Percentiles rank a stretch among this genome's conserved stretches.
These are phyloP conservation scores for Dothistroma septosporum DNA, from an alignment of 2,329 filamentous ascomycete genomes.

Conservation along the genomic window DNA sequence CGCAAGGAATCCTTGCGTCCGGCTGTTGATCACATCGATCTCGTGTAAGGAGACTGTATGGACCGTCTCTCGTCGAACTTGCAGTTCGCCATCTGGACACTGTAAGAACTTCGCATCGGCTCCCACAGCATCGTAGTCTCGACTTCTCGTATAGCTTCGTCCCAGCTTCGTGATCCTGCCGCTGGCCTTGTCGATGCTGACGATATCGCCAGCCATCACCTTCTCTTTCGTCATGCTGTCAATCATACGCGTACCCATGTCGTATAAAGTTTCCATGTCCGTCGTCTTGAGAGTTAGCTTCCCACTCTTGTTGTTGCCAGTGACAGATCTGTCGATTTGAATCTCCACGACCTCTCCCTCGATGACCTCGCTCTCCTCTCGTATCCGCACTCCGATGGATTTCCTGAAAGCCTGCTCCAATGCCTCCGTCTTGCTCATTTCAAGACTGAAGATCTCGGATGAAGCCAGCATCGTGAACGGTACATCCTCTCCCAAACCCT, in stretches of 20 bases:
- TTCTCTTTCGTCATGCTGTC: constrained; percentile 99
- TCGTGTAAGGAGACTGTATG: constrained; percentile 97
- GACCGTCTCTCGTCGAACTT: constrained; percentile 93
- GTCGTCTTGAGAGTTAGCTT: constrained; percentile 99
- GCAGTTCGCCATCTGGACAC: constrained; percentile 93
- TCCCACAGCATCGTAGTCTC: constrained; percentile 99
- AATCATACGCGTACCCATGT: constrained; percentile 99
- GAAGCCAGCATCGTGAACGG: constrained; percentile 95
- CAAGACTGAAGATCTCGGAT: constrained; percentile 95
- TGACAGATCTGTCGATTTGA: constrained; percentile 94
- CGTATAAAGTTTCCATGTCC: constrained; percentile 99
- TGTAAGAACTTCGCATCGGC: constrained; percentile 97
- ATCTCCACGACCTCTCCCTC: constrained; percentile 99
- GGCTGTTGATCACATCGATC: constrained; percentile 98
- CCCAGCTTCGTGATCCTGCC: constrained; percentile 98
- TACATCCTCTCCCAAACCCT: constrained; percentile 84
- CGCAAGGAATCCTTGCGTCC: constrained; percentile 95
- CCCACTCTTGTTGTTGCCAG: constrained; percentile 92
- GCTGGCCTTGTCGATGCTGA: constrained; percentile 97
- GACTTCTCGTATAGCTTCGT: constrained; percentile 85
- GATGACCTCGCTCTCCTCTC: constrained; percentile 98
- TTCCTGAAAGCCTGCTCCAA: constrained; percentile 98
- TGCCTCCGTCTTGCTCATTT: constrained; percentile 99
- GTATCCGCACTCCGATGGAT: constrained; percentile 95
- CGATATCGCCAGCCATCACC: constrained; percentile 96